phyloP scores from a whole-genome alignment of 352 stramenopile genomes.

The Elongisporangium anandrum region DNA sequence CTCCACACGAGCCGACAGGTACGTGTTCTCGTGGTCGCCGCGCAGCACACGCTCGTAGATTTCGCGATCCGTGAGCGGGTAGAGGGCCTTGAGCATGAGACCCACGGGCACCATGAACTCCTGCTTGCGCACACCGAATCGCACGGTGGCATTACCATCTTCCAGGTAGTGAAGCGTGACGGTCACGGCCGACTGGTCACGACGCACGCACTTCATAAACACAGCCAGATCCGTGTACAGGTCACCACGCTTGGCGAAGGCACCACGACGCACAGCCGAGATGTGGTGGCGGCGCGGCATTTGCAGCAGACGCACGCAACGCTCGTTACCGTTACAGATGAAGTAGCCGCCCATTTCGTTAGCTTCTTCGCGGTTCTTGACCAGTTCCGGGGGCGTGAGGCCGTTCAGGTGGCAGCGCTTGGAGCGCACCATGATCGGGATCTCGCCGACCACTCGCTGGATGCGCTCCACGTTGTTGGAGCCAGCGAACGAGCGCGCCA shows the following conservation, averaged over 20 bases:
- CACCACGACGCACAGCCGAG: constrained; percentile 94
- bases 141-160: constrained; percentile 95
- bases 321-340: constrained; percentile 99
- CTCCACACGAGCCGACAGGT: constrained; percentile 95
- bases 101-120: constrained; percentile 98
- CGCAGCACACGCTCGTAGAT: constrained; percentile 97
- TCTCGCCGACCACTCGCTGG: constrained; percentile 89
- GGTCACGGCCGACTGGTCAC: constrained; percentile 95
- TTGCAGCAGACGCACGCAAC: constrained; percentile 97
- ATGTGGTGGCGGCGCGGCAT: constrained; percentile 87
- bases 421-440: constrained; percentile 98
- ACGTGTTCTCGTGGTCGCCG: constrained; percentile 96
- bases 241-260: constrained; percentile 96
- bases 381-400: constrained; percentile 83
- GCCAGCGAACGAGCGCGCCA: constrained; percentile 76
- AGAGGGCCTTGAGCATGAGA: constrained; percentile 96
- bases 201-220: constrained; percentile 95
- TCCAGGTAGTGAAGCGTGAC: constrained; percentile 98
- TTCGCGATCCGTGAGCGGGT: constrained; percentile 90
- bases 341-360: constrained; percentile 99
- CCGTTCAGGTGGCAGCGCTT: constrained; percentile 94
- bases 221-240: constrained; percentile 97
- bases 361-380: constrained; percentile 89
- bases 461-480: constrained; percentile 83
- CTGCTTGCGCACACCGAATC: constrained; percentile 97